These are phyloP conservation scores for Artemisia argyi DNA, from an alignment of 129 eudicot species.

Conservation along the genomic window DNA sequence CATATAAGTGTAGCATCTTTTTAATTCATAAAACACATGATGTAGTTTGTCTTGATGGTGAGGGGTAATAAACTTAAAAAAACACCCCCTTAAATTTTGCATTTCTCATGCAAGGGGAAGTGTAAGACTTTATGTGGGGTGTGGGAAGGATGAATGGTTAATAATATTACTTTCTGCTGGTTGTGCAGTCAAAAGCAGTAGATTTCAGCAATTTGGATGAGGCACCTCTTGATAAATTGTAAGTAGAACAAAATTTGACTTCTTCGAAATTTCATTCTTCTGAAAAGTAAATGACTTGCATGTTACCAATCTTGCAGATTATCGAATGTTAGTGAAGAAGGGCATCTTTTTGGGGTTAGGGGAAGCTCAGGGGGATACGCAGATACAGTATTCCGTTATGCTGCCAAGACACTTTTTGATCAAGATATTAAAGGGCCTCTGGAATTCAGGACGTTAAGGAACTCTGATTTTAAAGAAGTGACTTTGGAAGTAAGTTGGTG, in stretches of 20 bases:
- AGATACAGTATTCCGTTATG: conserved; percentile 78
- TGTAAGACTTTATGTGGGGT: neutral
- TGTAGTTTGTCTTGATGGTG: no score
- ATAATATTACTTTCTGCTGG: conserved; percentile 15
- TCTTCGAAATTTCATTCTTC: neutral
- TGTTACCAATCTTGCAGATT: conserved; percentile 44
- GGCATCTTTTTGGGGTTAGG: conserved; percentile 65
- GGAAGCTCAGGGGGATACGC: conserved; percentile 98
- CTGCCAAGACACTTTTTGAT: conserved; percentile 73
- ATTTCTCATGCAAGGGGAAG: neutral
- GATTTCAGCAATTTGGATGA: conserved; percentile 79
- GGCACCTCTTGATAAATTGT: conserved; percentile 84
- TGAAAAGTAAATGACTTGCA: neutral
- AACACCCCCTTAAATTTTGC: neutral
- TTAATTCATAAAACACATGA: neutral
- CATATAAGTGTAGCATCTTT: neutral
- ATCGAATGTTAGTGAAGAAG: conserved; percentile 79
- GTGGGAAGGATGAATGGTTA: neutral
- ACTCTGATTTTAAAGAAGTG: conserved; percentile 85
- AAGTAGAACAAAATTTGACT: conserved; percentile 31
- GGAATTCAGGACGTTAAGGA: conserved; percentile 61
- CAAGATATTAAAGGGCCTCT: conserved; percentile 78
- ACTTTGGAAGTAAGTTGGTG: conserved; percentile 66
- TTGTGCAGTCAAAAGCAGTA: conserved; percentile 71
- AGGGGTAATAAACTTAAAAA: no score